A percentile compares a stretch with the other conserved stretches of the same genome.
Evolutionary conservation across 805 yeast species (phyloP).

Genomic region (Wickerhamiella dianesei): DNA sequence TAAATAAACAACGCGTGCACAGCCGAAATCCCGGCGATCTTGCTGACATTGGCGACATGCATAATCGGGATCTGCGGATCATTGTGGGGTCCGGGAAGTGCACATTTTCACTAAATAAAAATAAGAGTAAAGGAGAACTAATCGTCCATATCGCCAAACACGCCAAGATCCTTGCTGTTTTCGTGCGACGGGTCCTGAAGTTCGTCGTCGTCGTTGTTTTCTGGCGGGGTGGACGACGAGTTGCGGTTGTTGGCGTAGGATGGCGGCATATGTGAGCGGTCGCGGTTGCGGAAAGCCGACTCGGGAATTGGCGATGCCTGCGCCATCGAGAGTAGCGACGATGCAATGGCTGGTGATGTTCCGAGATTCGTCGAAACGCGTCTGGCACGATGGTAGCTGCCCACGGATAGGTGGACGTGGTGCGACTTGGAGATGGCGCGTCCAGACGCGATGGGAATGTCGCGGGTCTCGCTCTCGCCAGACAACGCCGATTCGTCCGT

Average conservation of each 20-base stretch:
- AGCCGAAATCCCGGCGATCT: no score
- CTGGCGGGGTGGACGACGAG: not conserved
- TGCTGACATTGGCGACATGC: no score
- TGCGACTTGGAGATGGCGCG: slow-evolving; percentile 7
- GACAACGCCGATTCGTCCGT: no score
- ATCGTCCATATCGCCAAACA: not conserved
- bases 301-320: not conserved
- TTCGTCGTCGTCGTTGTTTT: not conserved
- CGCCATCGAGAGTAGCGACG: slow-evolving; percentile 9
- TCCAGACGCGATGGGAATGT: slow-evolving; percentile 7
- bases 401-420: not conserved
- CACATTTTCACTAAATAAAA: no score
- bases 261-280: not conserved
- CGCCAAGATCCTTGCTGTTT: not conserved
- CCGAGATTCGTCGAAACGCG: slow-evolving; percentile 2
- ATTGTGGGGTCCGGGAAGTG: no score
- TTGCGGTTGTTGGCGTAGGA: not conserved
- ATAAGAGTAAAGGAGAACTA: no score
- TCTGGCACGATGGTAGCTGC: not conserved
- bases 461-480: no score
- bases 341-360: slow-evolving; percentile 6
- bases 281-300: not conserved
- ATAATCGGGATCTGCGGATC: no score
- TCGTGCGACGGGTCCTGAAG: not conserved
- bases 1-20: no score